Base-by-base conservation (phyloP, 106 monocot genomes). In the Dendrobium officinale region DNA sequence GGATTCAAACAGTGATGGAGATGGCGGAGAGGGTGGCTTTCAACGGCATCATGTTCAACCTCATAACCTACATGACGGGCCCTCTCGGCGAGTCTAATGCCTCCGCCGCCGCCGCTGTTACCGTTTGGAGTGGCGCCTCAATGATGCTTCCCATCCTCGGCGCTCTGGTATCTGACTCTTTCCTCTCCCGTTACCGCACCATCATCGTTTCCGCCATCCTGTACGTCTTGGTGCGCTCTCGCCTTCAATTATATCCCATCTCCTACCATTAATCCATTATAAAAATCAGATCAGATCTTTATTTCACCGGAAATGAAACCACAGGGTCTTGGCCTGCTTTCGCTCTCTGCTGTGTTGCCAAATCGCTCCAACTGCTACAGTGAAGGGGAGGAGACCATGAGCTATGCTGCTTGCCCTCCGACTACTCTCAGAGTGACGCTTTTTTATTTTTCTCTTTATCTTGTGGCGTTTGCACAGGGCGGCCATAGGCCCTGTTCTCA, bases 141-240 rank as follows among this genome's bases (percentile, higher is more conserved):
- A n/a, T 31, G 33, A 78, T 92, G 86, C 78, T 92, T 37, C 92
- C 88, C 16, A 72, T 92, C 22, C 16, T 85, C 20, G 86, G 90
- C 26, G 90, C 90, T 9, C 83, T 88, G 58, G 73, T 89, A 37
- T 85, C 91, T n/a, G 88, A 91, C 49, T 85, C 88, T 16, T 91
- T 78, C 33, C 81, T 93, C 59, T 88, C 89, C 10, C 86, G 90
- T 4, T 90, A 77, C 86, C 84, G 85, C 26, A 86, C 85, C 79
- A 88, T 90, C 83, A 20, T 86, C 41, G 1, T 75, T 66, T 81
- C 90, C 24, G 81, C 92, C 20, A 15, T 90, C 33, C 75, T 90
- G 72, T 90, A 88, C 45, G 26, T 93, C 58, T 31, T 87, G 87
- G 89, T 92, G 27, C 48, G 67, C 3, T 74, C 29, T 40, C 27